A percentile compares a stretch with the other conserved stretches of the same genome.
phyloP scores from a whole-genome alignment of 2,329 filamentous ascomycete genomes.

The Onygenales sp. region DNA sequence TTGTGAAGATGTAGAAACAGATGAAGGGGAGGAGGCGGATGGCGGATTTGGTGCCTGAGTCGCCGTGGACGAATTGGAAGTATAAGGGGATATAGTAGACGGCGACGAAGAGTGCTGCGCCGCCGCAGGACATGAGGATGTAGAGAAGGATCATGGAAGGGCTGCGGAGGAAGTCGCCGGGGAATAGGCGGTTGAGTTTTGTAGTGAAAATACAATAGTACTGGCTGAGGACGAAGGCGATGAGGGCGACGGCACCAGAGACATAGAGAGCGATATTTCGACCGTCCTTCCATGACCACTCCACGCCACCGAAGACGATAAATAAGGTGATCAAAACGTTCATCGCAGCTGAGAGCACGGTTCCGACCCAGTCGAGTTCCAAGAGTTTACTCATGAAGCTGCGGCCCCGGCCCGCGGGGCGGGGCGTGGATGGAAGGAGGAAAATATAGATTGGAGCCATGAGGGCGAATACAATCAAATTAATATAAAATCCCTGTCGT shows the following conservation, averaged over 20 bases:
- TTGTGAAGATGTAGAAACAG: conserved; percentile 14
- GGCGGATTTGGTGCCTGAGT: conserved; percentile 21
- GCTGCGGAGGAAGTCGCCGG: conserved; percentile 35
- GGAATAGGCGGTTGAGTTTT: conserved; percentile 37
- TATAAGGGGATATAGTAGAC: conserved; percentile 48
- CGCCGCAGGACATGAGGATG: conserved; percentile 27
- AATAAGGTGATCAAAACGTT: conserved; percentile 36
- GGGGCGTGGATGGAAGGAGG: conserved; percentile 23
- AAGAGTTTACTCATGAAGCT: conserved; percentile 11
- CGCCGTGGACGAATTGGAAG: conserved; percentile 44
- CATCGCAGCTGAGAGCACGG: conserved; percentile 32
- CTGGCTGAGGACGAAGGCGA: conserved; percentile 41
- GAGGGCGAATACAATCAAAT: conserved; percentile 39
- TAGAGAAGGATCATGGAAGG: conserved; percentile 35
- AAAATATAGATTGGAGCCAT: conserved; percentile 35
- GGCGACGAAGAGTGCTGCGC: conserved; percentile 27
- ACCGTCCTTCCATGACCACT: conserved; percentile 39
- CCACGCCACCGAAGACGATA: conserved; percentile 41
- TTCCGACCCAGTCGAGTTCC: conserved; percentile 37
- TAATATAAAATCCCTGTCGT: conserved; percentile 40
- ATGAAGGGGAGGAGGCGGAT: conserved; percentile 26
- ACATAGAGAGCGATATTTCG: conserved; percentile 40
- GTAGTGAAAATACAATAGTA: conserved; percentile 32
- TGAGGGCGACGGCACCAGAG: conserved; percentile 35
- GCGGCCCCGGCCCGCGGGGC: conserved; percentile 14